Evolutionary conservation across 257 asterid species (phyloP), one percentile per base, ranked within the genome.

Genomic region (Plantago ovata): DNA sequence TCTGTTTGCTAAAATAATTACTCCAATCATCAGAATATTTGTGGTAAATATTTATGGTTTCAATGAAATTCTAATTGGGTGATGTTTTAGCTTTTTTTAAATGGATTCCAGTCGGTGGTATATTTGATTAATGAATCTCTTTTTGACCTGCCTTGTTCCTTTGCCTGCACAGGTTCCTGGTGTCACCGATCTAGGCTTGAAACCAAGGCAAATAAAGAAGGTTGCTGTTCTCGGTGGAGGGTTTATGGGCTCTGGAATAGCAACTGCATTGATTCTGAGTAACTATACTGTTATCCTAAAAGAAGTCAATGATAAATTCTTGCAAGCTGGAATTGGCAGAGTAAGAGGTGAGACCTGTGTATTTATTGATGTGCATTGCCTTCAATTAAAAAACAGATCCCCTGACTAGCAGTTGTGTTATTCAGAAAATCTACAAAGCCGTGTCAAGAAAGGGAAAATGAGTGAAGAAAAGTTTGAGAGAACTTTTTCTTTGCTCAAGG

Each of bases 211-310:
- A 23, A 69, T 93, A 56, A 81, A 82, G 62, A 93, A 79, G 80
- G 95, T 93, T 55, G 99, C 86, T 40, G 72, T 93, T 68, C 81
- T 93, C 21, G 99, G 99, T 66, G 97, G 99, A 22, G 99, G 99
- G 50, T 74, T 93, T 22, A 93, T 93, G 99, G 99, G 97, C 46
- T 93, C 97, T 18, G 97, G 97, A 44, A 93, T 93, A 59, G 97
- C 99, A 23, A 93, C 99, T 20, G 86, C 94, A 0, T 69, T 93
- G 69, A 69, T 89, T 61, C 92, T 84, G 61, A 80, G 84, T 49
- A 80, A 76, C 61, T 93, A 74, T 66, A 67, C 74, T 41, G 99
- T 93, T 33, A 69, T 93, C 68, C 75, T 93, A 47, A 93, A 84
- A 81, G 99, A 93, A 84, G 95, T 89, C 48, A 89, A 86, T 47